Base-by-base conservation (phyloP, 2,329 filamentous ascomycete genomes). In the Phialemonium atrogriseum region DNA sequence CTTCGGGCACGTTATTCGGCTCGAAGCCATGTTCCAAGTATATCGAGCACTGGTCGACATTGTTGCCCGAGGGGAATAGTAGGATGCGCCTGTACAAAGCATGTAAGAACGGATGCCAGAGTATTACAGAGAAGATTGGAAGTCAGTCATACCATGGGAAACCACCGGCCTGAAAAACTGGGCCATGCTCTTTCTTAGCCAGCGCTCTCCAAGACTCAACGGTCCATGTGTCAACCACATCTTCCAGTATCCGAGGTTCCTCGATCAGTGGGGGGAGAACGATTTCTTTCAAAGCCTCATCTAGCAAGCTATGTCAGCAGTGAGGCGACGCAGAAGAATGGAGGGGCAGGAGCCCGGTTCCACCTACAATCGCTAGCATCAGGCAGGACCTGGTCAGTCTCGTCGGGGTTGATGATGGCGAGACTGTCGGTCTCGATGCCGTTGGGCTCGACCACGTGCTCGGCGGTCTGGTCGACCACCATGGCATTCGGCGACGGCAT, bases 11-110 rank as follows among this genome's bases (percentile, higher is more conserved):
- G 38, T 77, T 74, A 41, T 60, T 64, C 13, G 82, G 68, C 15
- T 85, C 82, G 59, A 84, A 94, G 26, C 86, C 91, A 56, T 96
- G 91, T 56, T 98, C 91, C 14, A 98, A 75, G 57, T 96, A 98
- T 55, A 98, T 85, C 5, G 91, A 96, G 27, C 83, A 86, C 50
- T 85, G 83, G 44, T 96, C 89, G 34, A 88, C 84, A 44, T 94
- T 89, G 56, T 98, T 98, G 31, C 91, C 91, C 41, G 80, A 87
- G 0, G 91, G 89, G 51, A 98, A 98, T 54, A 98, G 87, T 10
- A 98, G 73, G 47, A 96, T 81, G 49, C 89, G 83, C 91, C 83
- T 88, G 41, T 14, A 27, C n/a, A 17, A 21, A 29, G 11, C 15
- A 30, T 30, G 40, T 51, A 28, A 50, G 45, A 33, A 31, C 28